phyloP scores from a whole-genome alignment of 2,329 filamentous ascomycete species.

The Aspergillus transmontanensis region DNA sequence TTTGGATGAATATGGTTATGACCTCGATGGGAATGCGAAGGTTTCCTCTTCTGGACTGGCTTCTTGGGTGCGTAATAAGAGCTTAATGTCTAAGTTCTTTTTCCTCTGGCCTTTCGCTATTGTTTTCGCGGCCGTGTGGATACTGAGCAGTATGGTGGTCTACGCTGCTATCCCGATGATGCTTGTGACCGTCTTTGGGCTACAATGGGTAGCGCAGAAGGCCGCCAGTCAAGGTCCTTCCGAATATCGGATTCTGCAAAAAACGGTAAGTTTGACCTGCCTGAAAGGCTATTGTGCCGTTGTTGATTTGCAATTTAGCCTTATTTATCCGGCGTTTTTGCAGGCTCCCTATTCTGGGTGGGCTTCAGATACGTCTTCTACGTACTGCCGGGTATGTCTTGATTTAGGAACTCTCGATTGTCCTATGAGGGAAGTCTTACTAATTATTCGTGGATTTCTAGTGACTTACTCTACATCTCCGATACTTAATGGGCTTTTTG shows the following conservation, averaged over 20 bases:
- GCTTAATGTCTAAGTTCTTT: conserved; percentile 80
- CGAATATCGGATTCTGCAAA: conserved; percentile 87
- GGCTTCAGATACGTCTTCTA: conserved; percentile 74
- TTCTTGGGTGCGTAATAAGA: conserved; percentile 72
- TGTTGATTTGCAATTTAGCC: conserved; percentile 57
- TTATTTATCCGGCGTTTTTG: conserved; percentile 92
- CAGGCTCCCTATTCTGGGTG: conserved; percentile 79
- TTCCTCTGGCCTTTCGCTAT: conserved; percentile 86
- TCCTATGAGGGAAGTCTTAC: neutral
- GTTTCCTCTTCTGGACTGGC: conserved; percentile 72
- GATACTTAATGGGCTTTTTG: conserved; percentile 79
- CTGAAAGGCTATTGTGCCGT: neutral
- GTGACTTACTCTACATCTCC: conserved; percentile 67
- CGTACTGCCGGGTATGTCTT: conserved; percentile 68
- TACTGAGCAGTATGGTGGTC: conserved; percentile 73
- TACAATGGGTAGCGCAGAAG: conserved; percentile 78
- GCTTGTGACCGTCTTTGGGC: conserved; percentile 61
- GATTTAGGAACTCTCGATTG: neutral
- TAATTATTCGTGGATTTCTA: conserved; percentile 32
- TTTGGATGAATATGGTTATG: conserved; percentile 80
- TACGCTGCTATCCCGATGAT: conserved; percentile 76
- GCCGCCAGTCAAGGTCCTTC: conserved; percentile 79
- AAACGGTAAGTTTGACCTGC: conserved; percentile 64
- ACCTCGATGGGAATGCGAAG: conserved; percentile 72
- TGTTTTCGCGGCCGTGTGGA: conserved; percentile 69